Evolutionary conservation across 2,329 filamentous ascomycete genomes (phyloP).

Genomic region (Fusarium camptoceras): DNA sequence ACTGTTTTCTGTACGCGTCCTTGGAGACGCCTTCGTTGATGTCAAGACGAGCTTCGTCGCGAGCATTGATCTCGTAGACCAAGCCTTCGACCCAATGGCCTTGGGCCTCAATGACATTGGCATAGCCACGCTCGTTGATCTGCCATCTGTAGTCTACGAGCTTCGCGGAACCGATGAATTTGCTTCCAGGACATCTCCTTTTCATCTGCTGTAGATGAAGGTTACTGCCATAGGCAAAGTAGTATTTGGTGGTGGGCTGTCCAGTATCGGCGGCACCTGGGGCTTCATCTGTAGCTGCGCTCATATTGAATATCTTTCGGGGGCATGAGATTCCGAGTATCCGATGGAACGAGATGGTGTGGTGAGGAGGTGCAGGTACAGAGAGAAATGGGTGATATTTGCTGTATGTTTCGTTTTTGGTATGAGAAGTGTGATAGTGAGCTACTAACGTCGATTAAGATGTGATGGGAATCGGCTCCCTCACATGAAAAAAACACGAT

Average conservation of each 20-base stretch:
- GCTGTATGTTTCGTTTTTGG: slow-evolving; percentile 21
- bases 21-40: slow-evolving; percentile 56
- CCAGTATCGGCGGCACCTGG: slow-evolving; percentile 30
- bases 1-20: slow-evolving; percentile 54
- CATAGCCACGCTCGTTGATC: slow-evolving; percentile 61
- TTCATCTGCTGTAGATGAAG: slow-evolving; percentile 60
- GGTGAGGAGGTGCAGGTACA: slow-evolving; percentile 10
- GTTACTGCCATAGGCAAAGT: slow-evolving; percentile 63
- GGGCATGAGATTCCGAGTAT: slow-evolving; percentile 42
- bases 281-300: slow-evolving; percentile 32
- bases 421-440: slow-evolving; percentile 32
- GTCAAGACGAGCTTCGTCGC: slow-evolving; percentile 56
- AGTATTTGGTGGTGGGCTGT: slow-evolving; percentile 50
- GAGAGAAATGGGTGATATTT: slow-evolving; percentile 5
- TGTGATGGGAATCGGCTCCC: slow-evolving; percentile 40
- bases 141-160: slow-evolving; percentile 57
- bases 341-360: slow-evolving; percentile 20
- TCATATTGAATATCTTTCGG: slow-evolving; percentile 43
- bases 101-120: slow-evolving; percentile 54
- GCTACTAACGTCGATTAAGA: slow-evolving; percentile 41
- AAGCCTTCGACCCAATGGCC: slow-evolving; percentile 56
- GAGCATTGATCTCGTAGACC: slow-evolving; percentile 54
- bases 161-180: slow-evolving; percentile 54
- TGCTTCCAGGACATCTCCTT: slow-evolving; percentile 56
- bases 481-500: slow-evolving; percentile 30